Evolutionary conservation across 176 grass and related monocot species (phyloP).

Genomic region (Saccharum officinarum): DNA sequence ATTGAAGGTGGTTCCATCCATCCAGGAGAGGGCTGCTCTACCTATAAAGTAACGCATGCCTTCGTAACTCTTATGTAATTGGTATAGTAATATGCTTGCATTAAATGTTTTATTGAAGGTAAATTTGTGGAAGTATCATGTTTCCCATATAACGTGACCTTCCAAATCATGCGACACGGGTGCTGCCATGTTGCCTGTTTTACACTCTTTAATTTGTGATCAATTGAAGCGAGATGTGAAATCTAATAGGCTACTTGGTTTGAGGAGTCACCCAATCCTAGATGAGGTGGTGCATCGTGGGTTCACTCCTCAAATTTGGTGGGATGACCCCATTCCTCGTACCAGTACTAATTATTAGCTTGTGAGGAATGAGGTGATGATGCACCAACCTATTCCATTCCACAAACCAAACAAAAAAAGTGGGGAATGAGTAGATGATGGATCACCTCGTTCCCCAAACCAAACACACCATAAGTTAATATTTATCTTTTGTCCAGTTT

Average conservation of each 20-base stretch:
- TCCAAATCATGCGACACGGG: background rate
- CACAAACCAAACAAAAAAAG: no score
- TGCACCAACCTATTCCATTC: no score
- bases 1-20: conserved; percentile 78
- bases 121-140: background rate
- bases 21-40: conserved; percentile 75
- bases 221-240: conserved; percentile 8
- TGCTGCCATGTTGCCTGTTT: background rate
- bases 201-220: background rate
- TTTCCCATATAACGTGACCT: background rate
- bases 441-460: no score
- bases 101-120: background rate
- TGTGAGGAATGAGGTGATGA: no score
- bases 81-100: background rate
- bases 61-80: background rate
- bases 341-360: no score
- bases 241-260: no score
- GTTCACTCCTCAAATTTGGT: no score
- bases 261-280: no score
- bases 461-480: background rate
- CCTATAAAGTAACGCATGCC: conserved; percentile 60
- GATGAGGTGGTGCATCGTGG: no score
- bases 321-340: no score
- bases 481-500: background rate
- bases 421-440: no score